Evolutionary conservation across 2,329 filamentous ascomycete species (phyloP).

Genomic region (Colletotrichum sp.): DNA sequence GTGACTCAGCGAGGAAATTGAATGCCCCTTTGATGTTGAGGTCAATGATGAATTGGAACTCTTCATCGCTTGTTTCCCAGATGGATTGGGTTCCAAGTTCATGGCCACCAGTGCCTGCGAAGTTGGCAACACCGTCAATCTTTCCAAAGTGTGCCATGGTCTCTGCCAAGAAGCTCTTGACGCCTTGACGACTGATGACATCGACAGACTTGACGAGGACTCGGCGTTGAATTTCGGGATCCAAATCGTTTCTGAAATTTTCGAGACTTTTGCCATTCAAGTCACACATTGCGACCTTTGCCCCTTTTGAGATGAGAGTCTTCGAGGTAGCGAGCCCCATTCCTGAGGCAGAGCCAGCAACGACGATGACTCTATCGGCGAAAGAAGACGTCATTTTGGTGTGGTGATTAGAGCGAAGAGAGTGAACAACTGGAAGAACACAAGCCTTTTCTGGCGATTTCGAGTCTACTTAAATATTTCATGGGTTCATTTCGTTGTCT

Average conservation of each 20-base stretch:
- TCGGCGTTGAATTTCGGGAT: background rate
- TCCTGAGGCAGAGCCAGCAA: conserved; percentile 1
- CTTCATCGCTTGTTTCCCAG: conserved; percentile 1
- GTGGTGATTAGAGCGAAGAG: background rate
- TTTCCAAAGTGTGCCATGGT: background rate
- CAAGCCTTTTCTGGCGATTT: background rate
- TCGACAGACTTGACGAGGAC: background rate
- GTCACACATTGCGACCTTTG: background rate
- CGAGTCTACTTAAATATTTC: background rate
- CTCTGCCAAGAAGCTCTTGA: background rate
- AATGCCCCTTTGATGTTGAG: conserved; percentile 9
- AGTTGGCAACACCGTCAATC: conserved; percentile 5
- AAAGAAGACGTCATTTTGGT: background rate
- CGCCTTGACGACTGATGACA: background rate
- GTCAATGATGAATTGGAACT: conserved; percentile 6
- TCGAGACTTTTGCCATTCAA: background rate
- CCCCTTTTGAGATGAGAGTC: background rate
- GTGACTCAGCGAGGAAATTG: background rate
- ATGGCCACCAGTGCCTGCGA: conserved; percentile 11
- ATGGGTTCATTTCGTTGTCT: background rate
- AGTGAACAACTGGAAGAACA: background rate
- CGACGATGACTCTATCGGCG: background rate
- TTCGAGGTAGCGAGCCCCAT: conserved; percentile 5
- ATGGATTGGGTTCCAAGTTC: background rate
- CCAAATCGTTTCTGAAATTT: background rate